These are phyloP conservation scores for Podaxis carcinomalis DNA, from an alignment of 768 basidiomycete genomes.

Conservation along the genomic window DNA sequence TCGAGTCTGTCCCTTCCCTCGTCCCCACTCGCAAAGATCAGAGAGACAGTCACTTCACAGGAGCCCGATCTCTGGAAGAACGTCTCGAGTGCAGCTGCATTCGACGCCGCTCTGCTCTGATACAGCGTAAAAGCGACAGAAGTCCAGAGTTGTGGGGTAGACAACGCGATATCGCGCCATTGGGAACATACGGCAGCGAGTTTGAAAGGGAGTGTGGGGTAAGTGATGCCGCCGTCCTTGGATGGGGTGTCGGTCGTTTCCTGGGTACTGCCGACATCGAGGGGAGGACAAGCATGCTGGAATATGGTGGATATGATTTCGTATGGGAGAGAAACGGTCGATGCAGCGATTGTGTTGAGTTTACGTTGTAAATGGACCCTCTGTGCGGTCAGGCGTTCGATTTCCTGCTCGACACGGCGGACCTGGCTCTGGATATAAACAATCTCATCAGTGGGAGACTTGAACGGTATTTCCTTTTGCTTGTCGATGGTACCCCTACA, in stretches of 20 bases:
- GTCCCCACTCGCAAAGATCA: constrained; percentile 6
- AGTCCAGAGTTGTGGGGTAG: constrained; percentile 9
- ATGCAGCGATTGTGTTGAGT: constrained; percentile 4
- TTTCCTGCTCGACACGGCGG: constrained; percentile 2
- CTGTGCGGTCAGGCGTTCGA: not conserved
- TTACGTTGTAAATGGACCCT: not conserved
- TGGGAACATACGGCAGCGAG: constrained; percentile 9
- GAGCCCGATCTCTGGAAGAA: not conserved
- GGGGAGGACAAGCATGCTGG: constrained; percentile 3
- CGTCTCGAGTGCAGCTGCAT: not conserved
- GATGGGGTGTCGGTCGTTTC: not conserved
- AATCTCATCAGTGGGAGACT: constrained; percentile 3
- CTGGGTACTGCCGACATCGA: not conserved
- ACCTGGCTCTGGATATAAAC: constrained; percentile 3
- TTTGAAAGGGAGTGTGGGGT: constrained; percentile 6
- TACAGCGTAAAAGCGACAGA: constrained; percentile 8
- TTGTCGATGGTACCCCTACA: constrained; percentile 1
- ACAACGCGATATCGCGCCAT: constrained; percentile 9
- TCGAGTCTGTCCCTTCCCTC: constrained; percentile 1
- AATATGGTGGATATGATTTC: constrained; percentile 9
- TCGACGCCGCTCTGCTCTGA: not conserved
- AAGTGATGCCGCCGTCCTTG: constrained; percentile 6
- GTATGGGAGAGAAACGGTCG: not conserved
- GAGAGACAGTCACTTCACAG: not conserved
- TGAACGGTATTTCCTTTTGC: not conserved